A percentile compares a stretch with the other conserved stretches of the same genome.
phyloP scores from a whole-genome alignment of 1,284 basidiomycete genomes.

The Golubevia pallescens region DNA sequence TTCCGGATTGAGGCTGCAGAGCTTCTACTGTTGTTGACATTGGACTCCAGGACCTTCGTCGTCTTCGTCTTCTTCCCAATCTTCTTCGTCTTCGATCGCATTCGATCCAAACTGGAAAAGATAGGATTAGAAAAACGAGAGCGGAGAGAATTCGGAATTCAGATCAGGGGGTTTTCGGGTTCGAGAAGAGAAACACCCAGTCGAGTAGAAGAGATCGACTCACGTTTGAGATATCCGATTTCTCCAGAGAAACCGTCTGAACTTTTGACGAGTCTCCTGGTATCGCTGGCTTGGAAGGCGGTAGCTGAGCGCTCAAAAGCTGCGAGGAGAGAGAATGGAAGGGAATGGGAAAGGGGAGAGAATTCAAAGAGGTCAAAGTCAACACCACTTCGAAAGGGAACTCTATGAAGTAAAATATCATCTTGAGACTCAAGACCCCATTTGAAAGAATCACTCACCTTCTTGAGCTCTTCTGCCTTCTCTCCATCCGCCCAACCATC shows the following conservation, averaged over 20 bases:
- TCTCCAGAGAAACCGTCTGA: too few relatives aligned
- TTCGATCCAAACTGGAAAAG: conserved; percentile 21
- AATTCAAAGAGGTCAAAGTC: conserved; percentile 14
- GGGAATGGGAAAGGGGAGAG: too few relatives aligned
- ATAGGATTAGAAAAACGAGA: conserved; percentile 13
- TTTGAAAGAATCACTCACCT: conserved; percentile 1
- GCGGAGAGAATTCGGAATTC: not conserved
- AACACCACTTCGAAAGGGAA: not conserved
- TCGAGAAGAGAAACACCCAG: too few relatives aligned
- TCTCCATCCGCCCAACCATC: conserved; percentile 27
- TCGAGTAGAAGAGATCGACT: too few relatives aligned
- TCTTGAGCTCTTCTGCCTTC: not conserved
- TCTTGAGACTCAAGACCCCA: not conserved
- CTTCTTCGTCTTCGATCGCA: conserved; percentile 26
- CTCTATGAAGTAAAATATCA: conserved; percentile 4
- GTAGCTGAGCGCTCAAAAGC: too few relatives aligned
- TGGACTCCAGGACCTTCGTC: conserved; percentile 40
- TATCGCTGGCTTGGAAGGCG: too few relatives aligned
- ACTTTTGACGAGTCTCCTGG: too few relatives aligned
- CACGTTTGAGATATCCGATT: too few relatives aligned
- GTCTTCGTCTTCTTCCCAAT: conserved; percentile 29
- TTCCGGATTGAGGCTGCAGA: too few relatives aligned
- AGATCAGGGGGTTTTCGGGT: conserved; percentile 24
- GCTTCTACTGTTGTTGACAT: conserved; percentile 35
- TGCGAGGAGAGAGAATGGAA: too few relatives aligned